A percentile compares a stretch with the other conserved stretches of the same genome.
phyloP scores from a whole-genome alignment of 169 alveolate genomes.

The Plasmodium fragile region DNA sequence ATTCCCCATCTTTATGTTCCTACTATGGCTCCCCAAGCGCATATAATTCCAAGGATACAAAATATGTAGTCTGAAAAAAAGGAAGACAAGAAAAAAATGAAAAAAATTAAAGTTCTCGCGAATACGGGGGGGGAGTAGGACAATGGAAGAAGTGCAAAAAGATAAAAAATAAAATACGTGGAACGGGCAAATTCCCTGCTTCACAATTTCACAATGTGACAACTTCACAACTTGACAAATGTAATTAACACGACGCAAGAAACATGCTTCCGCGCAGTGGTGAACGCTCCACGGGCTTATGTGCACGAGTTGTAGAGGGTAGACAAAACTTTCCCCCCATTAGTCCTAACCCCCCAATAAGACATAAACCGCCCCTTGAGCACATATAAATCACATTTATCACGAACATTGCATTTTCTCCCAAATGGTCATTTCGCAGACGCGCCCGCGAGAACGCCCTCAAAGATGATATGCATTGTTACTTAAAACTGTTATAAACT shows the following conservation, averaged over 20 bases:
- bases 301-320: neutral
- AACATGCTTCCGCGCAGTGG: neutral
- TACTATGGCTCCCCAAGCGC: constrained; percentile 75
- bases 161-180: neutral
- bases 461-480: neutral
- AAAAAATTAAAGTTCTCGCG: neutral
- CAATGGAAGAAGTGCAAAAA: neutral
- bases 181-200: neutral
- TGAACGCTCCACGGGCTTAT: neutral
- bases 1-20: neutral
- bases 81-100: neutral
- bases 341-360: neutral
- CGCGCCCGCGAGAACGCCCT: neutral
- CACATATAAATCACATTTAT: too few species aligned
- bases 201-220: too few species aligned
- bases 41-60: constrained; percentile 68
- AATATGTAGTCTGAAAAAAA: constrained; percentile 45
- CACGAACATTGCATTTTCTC: neutral
- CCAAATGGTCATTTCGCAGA: neutral
- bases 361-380: neutral
- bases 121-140: neutral
- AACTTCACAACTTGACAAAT: neutral
- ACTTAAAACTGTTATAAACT: neutral
- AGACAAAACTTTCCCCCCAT: neutral
- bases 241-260: neutral